phyloP scores from a whole-genome alignment of 73 alveolate genomes.

The Paramecium octaurelia region DNA sequence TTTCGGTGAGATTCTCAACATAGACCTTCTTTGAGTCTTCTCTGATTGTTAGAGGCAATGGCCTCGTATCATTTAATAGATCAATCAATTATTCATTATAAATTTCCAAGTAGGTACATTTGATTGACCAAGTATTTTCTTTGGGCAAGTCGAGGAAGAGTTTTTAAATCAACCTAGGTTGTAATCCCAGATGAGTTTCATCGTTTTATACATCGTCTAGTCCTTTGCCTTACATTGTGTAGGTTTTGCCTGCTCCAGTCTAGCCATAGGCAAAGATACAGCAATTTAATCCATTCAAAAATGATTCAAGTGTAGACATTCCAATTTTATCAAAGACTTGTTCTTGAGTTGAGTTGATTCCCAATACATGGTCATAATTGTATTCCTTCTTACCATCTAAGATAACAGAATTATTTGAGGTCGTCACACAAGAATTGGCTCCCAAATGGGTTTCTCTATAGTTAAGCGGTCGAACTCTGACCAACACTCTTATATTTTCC shows the following conservation, averaged over 20 bases:
- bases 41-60: slow-evolving; percentile 6
- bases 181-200: slow-evolving; percentile 64
- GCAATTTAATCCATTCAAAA: slow-evolving; percentile 93
- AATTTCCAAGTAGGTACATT: slow-evolving; percentile 77
- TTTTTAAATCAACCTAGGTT: slow-evolving; percentile 78
- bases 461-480: slow-evolving; percentile 52
- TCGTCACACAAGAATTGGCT: background rate
- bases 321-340: slow-evolving; percentile 49
- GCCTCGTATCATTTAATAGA: slow-evolving; percentile 7
- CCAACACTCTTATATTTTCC: slow-evolving; percentile 55
- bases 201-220: background rate
- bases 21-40: slow-evolving; percentile 81
- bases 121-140: slow-evolving; percentile 46
- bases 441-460: slow-evolving; percentile 34
- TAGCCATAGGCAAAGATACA: slow-evolving; percentile 97
- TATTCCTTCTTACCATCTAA: slow-evolving; percentile 26
- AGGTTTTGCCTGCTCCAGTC: slow-evolving; percentile 99
- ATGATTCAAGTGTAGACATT: slow-evolving; percentile 65
- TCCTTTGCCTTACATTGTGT: slow-evolving; percentile 90
- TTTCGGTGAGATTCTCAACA: slow-evolving; percentile 85
- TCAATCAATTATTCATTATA: slow-evolving; percentile 79
- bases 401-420: background rate
- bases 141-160: slow-evolving; percentile 60
- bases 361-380: slow-evolving; percentile 44
- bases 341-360: background rate